These are phyloP conservation scores for Xylaria bambusicola DNA, from an alignment of 495 filamentous ascomycete species.

Conservation along the genomic window DNA sequence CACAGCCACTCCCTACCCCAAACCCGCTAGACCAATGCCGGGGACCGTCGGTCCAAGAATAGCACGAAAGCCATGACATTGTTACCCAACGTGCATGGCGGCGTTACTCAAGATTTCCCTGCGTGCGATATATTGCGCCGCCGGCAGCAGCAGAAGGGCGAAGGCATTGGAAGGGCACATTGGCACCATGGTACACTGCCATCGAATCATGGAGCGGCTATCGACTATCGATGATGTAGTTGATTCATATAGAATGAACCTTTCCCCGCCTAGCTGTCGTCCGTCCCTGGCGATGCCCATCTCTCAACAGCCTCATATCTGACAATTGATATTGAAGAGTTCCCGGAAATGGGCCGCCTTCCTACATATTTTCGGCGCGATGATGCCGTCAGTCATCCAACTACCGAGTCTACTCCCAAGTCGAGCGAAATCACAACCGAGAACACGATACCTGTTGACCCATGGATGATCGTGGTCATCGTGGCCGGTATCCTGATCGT, in stretches of 20 bases:
- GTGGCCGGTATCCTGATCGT: conserved; percentile 33
- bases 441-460: conserved; percentile 3
- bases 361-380: background rate
- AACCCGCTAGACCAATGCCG: background rate
- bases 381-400: background rate
- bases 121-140: background rate
- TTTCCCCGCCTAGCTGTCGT: background rate
- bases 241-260: background rate
- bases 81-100: conserved; percentile 9
- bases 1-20: conserved; percentile 11
- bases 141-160: background rate
- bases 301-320: background rate
- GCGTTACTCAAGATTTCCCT: background rate
- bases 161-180: conserved; percentile 10
- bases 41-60: conserved; percentile 4
- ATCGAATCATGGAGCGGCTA: background rate
- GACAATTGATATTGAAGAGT: conserved; percentile 1
- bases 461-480: conserved; percentile 39
- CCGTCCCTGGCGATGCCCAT: background rate
- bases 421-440: background rate
- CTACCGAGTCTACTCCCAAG: background rate
- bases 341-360: conserved; percentile 9
- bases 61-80: background rate
- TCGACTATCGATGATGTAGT: background rate
- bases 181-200: background rate